Percentiles rank a stretch among this genome's conserved stretches.
These are phyloP conservation scores for Uronychia setigera DNA, from an alignment of 73 alveolate genomes.

Conservation along the genomic window DNA sequence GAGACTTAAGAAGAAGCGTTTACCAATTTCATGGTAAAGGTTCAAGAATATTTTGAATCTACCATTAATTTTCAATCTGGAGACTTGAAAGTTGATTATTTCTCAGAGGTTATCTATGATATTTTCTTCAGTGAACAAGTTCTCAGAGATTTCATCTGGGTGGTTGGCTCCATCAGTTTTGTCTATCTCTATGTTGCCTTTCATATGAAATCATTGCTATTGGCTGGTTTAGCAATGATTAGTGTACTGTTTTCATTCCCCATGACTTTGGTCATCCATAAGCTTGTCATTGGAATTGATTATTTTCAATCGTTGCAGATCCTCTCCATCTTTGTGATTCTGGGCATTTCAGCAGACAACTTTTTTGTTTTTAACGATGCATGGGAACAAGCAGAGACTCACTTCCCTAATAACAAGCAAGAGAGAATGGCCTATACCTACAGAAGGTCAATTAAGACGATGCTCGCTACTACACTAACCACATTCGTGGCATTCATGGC, in stretches of 20 bases:
- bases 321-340: slow-evolving; percentile 53
- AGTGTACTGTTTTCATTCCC: slow-evolving; percentile 12
- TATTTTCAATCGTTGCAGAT: slow-evolving; percentile 12
- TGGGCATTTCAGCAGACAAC: slow-evolving; percentile 77
- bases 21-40: no score
- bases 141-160: not conserved
- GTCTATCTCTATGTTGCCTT: slow-evolving; percentile 22
- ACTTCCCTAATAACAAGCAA: not conserved
- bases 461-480: slow-evolving; percentile 5
- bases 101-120: not conserved
- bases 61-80: no score
- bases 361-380: slow-evolving; percentile 67
- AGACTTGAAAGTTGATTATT: no score
- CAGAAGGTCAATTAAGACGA: not conserved
- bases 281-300: not conserved
- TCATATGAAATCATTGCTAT: slow-evolving; percentile 21
- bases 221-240: slow-evolving; percentile 23
- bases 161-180: not conserved
- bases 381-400: slow-evolving; percentile 16
- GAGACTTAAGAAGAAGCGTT: no score
- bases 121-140: not conserved
- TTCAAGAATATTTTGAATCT: no score
- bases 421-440: not conserved
- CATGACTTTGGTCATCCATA: slow-evolving; percentile 16
- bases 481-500: slow-evolving; percentile 10